These are phyloP conservation scores for Lunasporangiospora selenospora DNA, from an alignment of 192 early-diverging fungal species.

Conservation along the genomic window DNA sequence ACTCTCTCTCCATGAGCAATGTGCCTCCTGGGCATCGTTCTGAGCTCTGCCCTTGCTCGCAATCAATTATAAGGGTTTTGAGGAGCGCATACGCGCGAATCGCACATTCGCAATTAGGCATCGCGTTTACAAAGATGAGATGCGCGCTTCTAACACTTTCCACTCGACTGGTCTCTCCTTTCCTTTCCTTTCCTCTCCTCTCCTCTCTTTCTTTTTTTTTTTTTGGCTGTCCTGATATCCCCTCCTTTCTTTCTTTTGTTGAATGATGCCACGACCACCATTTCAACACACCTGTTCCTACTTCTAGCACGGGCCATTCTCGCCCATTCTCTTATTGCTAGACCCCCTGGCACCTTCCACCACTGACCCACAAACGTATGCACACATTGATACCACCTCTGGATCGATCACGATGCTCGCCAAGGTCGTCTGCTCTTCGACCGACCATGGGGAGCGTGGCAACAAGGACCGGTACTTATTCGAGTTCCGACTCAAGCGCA, in stretches of 20 bases:
- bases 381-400: constrained; percentile 39
- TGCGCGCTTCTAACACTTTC: not conserved
- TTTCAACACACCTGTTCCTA: not conserved
- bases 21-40: too few relatives aligned
- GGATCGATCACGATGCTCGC: constrained; percentile 38
- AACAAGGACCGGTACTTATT: constrained; percentile 48
- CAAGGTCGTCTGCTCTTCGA: constrained; percentile 45
- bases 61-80: too few relatives aligned
- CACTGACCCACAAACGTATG: constrained; percentile 22
- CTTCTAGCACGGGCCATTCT: constrained; percentile 33
- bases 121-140: too few relatives aligned
- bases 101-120: too few relatives aligned
- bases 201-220: not conserved
- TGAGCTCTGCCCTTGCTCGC: too few relatives aligned
- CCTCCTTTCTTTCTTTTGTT: constrained; percentile 1
- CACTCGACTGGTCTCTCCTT: not conserved
- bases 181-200: not conserved
- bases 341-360: constrained; percentile 28
- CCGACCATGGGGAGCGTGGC: constrained; percentile 46
- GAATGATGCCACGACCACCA: not conserved
- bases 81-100: too few relatives aligned
- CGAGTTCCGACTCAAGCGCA: constrained; percentile 36
- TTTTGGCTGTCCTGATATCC: constrained; percentile 13
- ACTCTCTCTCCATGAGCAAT: too few relatives aligned
- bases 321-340: constrained; percentile 25